These are phyloP conservation scores for Lecanicillium sp. DNA, from an alignment of 2,329 filamentous ascomycete genomes.

Conservation along the genomic window DNA sequence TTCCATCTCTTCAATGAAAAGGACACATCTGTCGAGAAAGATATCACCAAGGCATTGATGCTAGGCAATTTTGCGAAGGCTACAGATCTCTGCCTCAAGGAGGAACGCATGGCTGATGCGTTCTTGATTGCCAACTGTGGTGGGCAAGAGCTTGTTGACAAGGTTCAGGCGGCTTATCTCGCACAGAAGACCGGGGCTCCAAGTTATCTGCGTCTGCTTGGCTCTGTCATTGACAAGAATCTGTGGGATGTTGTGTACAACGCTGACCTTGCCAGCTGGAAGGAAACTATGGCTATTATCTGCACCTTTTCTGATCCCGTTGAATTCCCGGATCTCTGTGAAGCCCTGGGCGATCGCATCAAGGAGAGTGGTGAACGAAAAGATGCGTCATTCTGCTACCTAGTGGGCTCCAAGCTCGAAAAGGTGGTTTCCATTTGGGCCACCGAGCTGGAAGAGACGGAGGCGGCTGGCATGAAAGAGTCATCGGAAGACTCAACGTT, in stretches of 20 bases:
- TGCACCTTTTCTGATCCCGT: constrained; percentile 90
- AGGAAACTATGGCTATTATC: constrained; percentile 89
- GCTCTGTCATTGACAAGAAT: constrained; percentile 91
- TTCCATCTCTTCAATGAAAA: constrained; percentile 81
- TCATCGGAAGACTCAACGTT: constrained; percentile 71
- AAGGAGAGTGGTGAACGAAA: constrained; percentile 71
- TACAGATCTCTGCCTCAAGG: constrained; percentile 78
- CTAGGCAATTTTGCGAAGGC: constrained; percentile 87
- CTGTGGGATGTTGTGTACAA: constrained; percentile 98
- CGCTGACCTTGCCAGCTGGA: constrained; percentile 88
- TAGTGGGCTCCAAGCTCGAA: constrained; percentile 92
- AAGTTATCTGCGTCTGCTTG: constrained; percentile 84
- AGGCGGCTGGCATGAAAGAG: constrained; percentile 65
- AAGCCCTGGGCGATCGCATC: constrained; percentile 86
- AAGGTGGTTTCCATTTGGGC: constrained; percentile 97
- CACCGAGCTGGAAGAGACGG: constrained; percentile 76
- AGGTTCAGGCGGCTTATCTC: constrained; percentile 87
- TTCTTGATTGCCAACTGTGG: constrained; percentile 98
- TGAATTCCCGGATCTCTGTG: constrained; percentile 92
- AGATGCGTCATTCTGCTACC: constrained; percentile 92
- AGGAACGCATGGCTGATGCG: constrained; percentile 87
- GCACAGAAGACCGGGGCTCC: constrained; percentile 74
- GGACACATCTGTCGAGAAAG: constrained; percentile 78
- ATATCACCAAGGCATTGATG: constrained; percentile 81
- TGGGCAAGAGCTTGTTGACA: constrained; percentile 86